Base-by-base conservation (phyloP, 78 protist species). In the Dictyostelium brefeldianum region DNA sequence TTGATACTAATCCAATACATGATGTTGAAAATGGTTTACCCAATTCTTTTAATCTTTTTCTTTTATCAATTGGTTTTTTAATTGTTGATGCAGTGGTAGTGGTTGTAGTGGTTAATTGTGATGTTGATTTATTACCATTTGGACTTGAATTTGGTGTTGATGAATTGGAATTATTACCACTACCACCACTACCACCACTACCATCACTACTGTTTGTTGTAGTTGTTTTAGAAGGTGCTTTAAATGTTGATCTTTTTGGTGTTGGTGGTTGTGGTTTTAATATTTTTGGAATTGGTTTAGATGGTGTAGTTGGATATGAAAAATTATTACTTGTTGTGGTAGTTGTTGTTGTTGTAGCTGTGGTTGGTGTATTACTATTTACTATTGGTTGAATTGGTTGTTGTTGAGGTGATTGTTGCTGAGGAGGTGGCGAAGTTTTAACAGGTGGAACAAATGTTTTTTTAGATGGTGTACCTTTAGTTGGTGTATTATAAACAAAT, bases 1-100 rank as follows among this genome's bases (percentile, higher is more conserved):
- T 46, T 54, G 48, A 46, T 8, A 87, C 93, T 15, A 87, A 77
- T 14, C 77, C 77, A 46, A 48, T 36, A 15, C 14, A 50, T 25
- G 67, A 59, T 9, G 47, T 9, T 11, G 56, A 29, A 64, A 87
- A 87, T 17, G 93, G 93, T 59, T 29, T 77, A 10, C 93, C 93
- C 15, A 87, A 36, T 12, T 87, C 93, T 65, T 46, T 57, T 20
- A 87, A 25, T 47, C 20, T 18, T 48, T 29, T 67, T 67, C 75
- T 67, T 12, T 67, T 67, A 36, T 83, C 80, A 47, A 50, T 41
- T 54, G 73, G n/a, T 80, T 41, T 59, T 4, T 12, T 79, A 56
- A 29, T 54, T 14, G 46, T 14, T 78, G 50, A 29, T 54, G 57
- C 2, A 6, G 57, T 0, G 0, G 12, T 78, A 50, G 17, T 31